phyloP scores from a whole-genome alignment of 2,329 filamentous ascomycete genomes.

The Xylariaceae sp. region DNA sequence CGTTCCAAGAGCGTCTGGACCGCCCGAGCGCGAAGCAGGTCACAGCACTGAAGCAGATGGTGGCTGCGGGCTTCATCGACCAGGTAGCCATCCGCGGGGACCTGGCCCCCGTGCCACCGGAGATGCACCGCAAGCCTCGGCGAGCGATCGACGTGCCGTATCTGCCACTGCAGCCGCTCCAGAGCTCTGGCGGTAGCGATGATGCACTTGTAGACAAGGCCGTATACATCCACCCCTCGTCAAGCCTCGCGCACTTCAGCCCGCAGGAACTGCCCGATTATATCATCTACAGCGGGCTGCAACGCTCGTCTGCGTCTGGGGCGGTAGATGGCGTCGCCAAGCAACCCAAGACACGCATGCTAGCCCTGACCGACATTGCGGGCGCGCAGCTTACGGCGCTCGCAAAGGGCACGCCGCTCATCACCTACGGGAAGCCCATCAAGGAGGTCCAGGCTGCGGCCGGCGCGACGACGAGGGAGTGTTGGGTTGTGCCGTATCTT shows the following conservation, averaged over 20 bases:
- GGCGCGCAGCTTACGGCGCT: constrained; percentile 77
- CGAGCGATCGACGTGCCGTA: constrained; percentile 95
- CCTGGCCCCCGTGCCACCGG: constrained; percentile 74
- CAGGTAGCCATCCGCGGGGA: constrained; percentile 93
- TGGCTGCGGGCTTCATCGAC: constrained; percentile 91
- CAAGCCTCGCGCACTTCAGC: constrained; percentile 74
- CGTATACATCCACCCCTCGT: constrained; percentile 88
- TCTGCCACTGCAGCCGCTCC: constrained; percentile 77
- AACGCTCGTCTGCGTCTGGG: constrained; percentile 62
- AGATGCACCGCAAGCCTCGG: constrained; percentile 70
- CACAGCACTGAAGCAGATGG: constrained; percentile 85
- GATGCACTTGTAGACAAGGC: constrained; percentile 59
- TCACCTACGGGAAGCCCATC: constrained; percentile 88
- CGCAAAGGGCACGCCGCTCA: constrained; percentile 81
- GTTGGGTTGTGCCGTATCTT: constrained; percentile 82
- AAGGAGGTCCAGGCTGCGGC: constrained; percentile 71
- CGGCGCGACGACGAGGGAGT: constrained; percentile 63
- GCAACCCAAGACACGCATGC: constrained; percentile 80
- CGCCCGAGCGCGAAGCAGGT: constrained; percentile 71
- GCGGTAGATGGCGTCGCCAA: constrained; percentile 48
- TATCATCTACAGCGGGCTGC: constrained; percentile 85
- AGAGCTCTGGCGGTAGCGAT: constrained; percentile 41
- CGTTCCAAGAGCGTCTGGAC: constrained; percentile 61
- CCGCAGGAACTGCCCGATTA: constrained; percentile 81
- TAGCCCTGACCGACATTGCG: constrained; percentile 80